Conservation (phyloP, 352 stramenopile genomes). For the Thalassiosira oceanica region DNA sequence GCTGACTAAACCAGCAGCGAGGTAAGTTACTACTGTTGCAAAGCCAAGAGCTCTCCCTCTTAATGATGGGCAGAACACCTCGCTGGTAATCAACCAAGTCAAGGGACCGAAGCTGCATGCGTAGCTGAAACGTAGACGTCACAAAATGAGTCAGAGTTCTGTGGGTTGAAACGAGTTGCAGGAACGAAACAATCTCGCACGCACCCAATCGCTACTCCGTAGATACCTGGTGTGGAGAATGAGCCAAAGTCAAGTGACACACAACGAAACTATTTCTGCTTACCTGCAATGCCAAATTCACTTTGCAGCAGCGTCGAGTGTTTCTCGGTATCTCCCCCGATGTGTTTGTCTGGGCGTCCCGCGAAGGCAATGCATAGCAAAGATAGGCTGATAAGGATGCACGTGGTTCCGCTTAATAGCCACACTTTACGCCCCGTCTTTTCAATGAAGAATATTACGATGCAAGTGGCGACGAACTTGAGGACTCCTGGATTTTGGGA, state of each 20-base stretch:
- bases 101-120: constrained; percentile 71
- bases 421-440: constrained; percentile 42
- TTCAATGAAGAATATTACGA: constrained; percentile 62
- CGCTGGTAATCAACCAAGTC: constrained; percentile 65
- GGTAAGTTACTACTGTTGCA: constrained; percentile 65
- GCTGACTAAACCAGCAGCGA: constrained; percentile 54
- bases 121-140: too few relatives aligned
- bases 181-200: too few relatives aligned
- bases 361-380: constrained; percentile 19
- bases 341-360: constrained; percentile 13
- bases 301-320: constrained; percentile 13
- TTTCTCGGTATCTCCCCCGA: constrained; percentile 1
- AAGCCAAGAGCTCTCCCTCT: constrained; percentile 61
- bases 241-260: too few relatives aligned
- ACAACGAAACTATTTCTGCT: too few relatives aligned
- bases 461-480: constrained; percentile 64
- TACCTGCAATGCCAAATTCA: constrained; percentile 22
- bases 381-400: constrained; percentile 29
- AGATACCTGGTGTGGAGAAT: too few relatives aligned
- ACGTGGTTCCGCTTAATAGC: constrained; percentile 47
- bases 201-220: constrained; percentile 64
- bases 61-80: constrained; percentile 69
- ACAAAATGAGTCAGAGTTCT: too few relatives aligned
- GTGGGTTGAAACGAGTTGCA: too few relatives aligned
- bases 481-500: too few relatives aligned